These are phyloP conservation scores for Endocalyx cinctus DNA, from an alignment of 2,329 filamentous ascomycete genomes.

Conservation along the genomic window DNA sequence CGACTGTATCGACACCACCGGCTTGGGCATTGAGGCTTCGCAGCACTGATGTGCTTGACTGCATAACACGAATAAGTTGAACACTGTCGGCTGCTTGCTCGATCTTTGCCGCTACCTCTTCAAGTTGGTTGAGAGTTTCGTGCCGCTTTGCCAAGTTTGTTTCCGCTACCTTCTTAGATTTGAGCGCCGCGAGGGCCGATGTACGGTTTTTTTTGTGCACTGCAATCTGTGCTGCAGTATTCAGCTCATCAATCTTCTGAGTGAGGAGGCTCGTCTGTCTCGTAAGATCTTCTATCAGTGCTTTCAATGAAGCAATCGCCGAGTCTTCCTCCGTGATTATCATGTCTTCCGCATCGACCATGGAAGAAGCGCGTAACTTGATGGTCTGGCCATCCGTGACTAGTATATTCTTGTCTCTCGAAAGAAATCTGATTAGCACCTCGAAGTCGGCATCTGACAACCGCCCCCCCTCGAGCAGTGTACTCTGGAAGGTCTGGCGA, in stretches of 20 bases:
- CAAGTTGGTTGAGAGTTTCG: conserved; percentile 72
- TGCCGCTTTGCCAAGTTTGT: conserved; percentile 66
- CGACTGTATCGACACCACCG: conserved; percentile 71
- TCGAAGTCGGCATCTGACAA: conserved; percentile 63
- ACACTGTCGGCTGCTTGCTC: conserved; percentile 83
- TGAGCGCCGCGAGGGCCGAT: conserved; percentile 72
- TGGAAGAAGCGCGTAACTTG: conserved; percentile 63
- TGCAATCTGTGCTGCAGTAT: conserved; percentile 61
- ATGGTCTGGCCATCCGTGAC: conserved; percentile 64
- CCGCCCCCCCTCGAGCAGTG: conserved; percentile 41
- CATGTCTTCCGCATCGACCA: conserved; percentile 34
- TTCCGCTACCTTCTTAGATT: conserved; percentile 79
- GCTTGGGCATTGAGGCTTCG: conserved; percentile 69
- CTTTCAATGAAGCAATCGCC: conserved; percentile 78
- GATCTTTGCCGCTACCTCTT: conserved; percentile 77
- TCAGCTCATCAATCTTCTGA: conserved; percentile 62
- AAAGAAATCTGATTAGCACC: conserved; percentile 64
- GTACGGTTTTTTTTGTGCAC: conserved; percentile 69
- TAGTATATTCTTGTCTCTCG: conserved; percentile 58
- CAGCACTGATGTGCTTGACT: conserved; percentile 69
- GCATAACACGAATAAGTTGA: conserved; percentile 78
- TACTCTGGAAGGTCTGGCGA: conserved; percentile 48
- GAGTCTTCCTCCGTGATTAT: conserved; percentile 71
- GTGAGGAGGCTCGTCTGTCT: conserved; percentile 66
- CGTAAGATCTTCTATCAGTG: conserved; percentile 69